phyloP scores from a whole-genome alignment of 768 basidiomycete species.

The Suillus subluteus region DNA sequence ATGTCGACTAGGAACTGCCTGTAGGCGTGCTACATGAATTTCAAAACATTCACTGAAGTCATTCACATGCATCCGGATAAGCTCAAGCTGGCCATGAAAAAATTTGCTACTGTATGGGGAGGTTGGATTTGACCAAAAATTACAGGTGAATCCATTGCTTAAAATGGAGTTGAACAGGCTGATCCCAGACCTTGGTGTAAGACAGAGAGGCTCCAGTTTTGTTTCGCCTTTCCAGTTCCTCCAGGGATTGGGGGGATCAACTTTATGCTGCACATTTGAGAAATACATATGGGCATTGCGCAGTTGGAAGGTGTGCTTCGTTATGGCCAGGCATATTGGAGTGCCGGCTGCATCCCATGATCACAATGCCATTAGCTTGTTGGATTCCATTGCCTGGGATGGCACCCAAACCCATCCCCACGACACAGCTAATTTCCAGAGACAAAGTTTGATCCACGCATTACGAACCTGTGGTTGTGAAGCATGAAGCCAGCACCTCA shows the following conservation, averaged over 20 bases:
- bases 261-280: not conserved
- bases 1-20: not conserved
- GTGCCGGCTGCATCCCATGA: not conserved
- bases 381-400: not conserved
- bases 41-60: not conserved
- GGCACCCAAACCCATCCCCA: not conserved
- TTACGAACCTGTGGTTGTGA: not conserved
- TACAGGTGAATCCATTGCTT: not conserved
- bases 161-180: not conserved
- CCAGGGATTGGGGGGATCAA: not conserved
- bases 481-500: not conserved
- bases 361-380: not conserved
- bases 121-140: constrained; percentile 1
- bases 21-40: not conserved
- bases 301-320: not conserved
- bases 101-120: not conserved
- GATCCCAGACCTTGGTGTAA: not conserved
- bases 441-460: not conserved
- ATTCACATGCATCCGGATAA: not conserved
- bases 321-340: not conserved
- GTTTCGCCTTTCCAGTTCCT: not conserved
- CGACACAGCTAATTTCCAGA: not conserved
- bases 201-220: not conserved
- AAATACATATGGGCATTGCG: not conserved
- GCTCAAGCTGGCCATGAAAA: not conserved